phyloP scores from a whole-genome alignment of 140 eudicot genomes.

The Erigeron philadelphicus region DNA sequence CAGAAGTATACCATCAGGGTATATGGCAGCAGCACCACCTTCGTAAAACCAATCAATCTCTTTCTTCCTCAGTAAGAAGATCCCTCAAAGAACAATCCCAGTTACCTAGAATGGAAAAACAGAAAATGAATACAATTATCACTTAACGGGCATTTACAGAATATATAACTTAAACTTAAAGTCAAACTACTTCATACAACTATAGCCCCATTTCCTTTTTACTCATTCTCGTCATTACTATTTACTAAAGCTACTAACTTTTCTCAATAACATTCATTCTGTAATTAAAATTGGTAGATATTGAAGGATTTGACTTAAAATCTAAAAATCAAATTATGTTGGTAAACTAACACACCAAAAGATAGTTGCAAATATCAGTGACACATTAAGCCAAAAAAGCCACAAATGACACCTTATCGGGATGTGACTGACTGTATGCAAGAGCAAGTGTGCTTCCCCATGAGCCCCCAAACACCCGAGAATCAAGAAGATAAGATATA shows the following conservation, averaged over 20 bases:
- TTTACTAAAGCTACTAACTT: background rate
- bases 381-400: background rate
- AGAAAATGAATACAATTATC: background rate
- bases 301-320: background rate
- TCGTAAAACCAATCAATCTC: constrained; percentile 98
- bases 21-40: constrained; percentile 97
- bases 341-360: background rate
- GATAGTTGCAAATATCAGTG: background rate
- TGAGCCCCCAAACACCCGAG: constrained; percentile 97
- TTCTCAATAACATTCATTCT: background rate
- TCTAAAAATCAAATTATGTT: background rate
- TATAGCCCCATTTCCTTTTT: background rate
- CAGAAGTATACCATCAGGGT: constrained; percentile 74
- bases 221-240: background rate
- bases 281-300: background rate
- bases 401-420: constrained; percentile 58
- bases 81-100: constrained; percentile 85
- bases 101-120: constrained; percentile 46
- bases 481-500: constrained; percentile 21
- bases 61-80: constrained; percentile 88
- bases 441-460: constrained; percentile 99
- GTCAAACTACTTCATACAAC: background rate
- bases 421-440: constrained; percentile 92
- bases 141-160: background rate
- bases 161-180: background rate